A percentile compares a stretch with the other conserved stretches of the same genome.
Evolutionary conservation across 768 basidiomycete species (phyloP).

Genomic region (Tulasnella sp.): DNA sequence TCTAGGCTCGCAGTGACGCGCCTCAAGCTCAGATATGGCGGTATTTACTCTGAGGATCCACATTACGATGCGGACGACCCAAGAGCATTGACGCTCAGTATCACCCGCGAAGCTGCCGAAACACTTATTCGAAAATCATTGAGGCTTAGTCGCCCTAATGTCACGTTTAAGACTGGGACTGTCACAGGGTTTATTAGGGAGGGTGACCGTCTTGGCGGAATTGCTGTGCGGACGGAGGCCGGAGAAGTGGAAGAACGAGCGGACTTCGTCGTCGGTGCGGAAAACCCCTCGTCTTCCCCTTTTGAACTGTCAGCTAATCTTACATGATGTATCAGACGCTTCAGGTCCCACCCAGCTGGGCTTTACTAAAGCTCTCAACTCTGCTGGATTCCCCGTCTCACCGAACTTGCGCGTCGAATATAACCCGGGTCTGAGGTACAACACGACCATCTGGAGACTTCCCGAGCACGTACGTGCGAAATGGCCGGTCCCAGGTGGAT

Average conservation of each 20-base stretch:
- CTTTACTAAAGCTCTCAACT: conserved; percentile 17
- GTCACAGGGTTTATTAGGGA: conserved; percentile 12
- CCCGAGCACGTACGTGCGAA: conserved; percentile 11
- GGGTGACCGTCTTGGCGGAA: neutral
- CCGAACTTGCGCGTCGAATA: conserved; percentile 13
- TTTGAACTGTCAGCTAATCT: neutral
- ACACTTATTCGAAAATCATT: conserved; percentile 20
- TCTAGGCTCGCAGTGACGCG: neutral
- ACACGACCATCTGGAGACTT: neutral
- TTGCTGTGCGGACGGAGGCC: neutral
- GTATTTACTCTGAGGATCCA: neutral
- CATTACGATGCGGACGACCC: neutral
- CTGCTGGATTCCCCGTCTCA: conserved; percentile 15
- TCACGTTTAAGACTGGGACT: conserved; percentile 19
- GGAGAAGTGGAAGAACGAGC: neutral
- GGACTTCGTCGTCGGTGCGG: conserved; percentile 23
- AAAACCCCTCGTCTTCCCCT: too few species aligned
- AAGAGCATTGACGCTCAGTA: neutral
- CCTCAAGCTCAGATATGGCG: neutral
- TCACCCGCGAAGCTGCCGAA: conserved; percentile 27
- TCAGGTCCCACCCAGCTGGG: conserved; percentile 19
- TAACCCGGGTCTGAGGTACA: conserved; percentile 24
- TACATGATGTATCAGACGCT: conserved; percentile 1
- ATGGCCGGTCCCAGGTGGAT: conserved; percentile 4
- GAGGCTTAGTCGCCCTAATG: neutral